Evolutionary conservation across 495 filamentous ascomycete genomes (phyloP), one percentile per base, ranked within the genome.

Genomic region (Aspergillus heteromorphus): DNA sequence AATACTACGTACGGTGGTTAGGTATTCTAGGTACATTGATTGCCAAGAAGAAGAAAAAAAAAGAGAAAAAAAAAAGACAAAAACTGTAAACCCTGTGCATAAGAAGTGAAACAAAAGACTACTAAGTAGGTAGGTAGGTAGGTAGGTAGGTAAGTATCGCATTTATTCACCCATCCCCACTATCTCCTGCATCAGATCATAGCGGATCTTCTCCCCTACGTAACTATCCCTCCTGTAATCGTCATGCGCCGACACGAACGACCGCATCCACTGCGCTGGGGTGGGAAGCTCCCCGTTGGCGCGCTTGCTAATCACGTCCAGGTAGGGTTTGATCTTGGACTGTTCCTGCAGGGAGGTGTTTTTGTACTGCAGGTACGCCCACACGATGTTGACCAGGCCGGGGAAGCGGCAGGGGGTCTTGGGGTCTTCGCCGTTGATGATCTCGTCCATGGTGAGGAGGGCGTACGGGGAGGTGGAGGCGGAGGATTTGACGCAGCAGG

Each of bases 341-440:
- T 87, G 78, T 8, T 89, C 93, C 64, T 82, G 75, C 29, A 92
- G 83, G 61, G 92, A 87, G 9, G 95, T 80, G 65, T 92, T 92
- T 62, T 93, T 81, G 51, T 82, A 83, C 66, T 92, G 84, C 48
- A 96, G 81, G 62, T 95, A 96, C 40, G 75, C 84, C 69, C 92
- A 88, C 17, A 96, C 88, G 17, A 96, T 78, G 4, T 91, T 87
- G 45, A 96, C 86, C 4, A 96, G 74, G 6, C 91, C 91, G 0
- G 87, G 88, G 69, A 92, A 56, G 1, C 56, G 53, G 31, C 40
- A 45, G 11, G 47, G 14, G 21, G 42, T 23, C 2, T 51, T 27
- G 2, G 34, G 14, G 14, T 14, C 14, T 16, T 62, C 60, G 25
- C 86, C 88, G 60, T 89, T 93, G 73, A 96, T 89, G 68, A 96